These are phyloP conservation scores for Nigrospora sphaerica DNA, from an alignment of 2,329 filamentous ascomycete species.

Conservation along the genomic window DNA sequence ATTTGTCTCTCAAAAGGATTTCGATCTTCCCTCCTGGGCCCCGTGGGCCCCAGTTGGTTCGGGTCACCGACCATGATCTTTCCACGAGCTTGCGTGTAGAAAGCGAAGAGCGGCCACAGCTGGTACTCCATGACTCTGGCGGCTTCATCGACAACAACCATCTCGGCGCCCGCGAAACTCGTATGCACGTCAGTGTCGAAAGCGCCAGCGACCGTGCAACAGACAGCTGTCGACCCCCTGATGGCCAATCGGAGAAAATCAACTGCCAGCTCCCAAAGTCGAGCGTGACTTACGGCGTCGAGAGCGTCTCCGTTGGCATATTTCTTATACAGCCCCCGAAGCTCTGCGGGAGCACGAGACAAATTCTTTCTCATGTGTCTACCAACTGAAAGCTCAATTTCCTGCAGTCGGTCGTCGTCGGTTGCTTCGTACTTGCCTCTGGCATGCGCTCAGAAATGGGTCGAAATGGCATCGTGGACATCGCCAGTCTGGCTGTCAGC, in stretches of 20 bases:
- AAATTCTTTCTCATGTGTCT: not conserved
- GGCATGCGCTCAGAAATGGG: not conserved
- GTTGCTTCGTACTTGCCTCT: not conserved
- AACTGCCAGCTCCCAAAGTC: too few species aligned
- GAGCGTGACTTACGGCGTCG: too few species aligned
- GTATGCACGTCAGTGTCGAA: not conserved
- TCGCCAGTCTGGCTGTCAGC: not conserved
- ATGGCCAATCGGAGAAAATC: not conserved
- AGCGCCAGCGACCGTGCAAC: not conserved
- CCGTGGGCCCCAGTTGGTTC: not conserved
- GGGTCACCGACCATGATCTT: conserved; percentile 2
- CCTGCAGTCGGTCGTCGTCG: not conserved
- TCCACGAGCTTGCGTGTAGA: not conserved
- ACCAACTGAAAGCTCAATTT: not conserved
- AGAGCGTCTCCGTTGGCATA: not conserved
- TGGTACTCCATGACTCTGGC: not conserved
- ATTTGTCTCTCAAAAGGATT: not conserved
- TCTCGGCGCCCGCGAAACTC: not conserved
- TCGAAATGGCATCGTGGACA: not conserved
- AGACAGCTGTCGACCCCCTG: not conserved
- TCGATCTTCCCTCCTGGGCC: not conserved
- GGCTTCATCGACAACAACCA: conserved; percentile 1
- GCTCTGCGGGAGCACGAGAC: not conserved
- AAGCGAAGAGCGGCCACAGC: not conserved
- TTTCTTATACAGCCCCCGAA: not conserved